Evolutionary conservation across 495 filamentous ascomycete species (phyloP), one percentile per base, ranked within the genome.

Genomic region (Hyaloscypha hepaticicola): DNA sequence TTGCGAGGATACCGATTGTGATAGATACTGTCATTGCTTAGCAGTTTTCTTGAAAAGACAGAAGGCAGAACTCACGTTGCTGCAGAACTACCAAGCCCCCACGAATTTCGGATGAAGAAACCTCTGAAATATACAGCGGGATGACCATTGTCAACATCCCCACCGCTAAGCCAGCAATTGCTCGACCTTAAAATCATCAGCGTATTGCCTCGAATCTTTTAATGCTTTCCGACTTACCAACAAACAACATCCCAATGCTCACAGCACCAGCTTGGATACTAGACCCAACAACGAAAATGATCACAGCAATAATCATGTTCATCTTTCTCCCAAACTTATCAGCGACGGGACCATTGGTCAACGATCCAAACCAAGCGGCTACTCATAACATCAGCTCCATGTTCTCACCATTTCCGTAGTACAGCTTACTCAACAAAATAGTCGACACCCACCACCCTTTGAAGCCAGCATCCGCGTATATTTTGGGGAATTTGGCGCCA

Each of bases 261-360:
- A 72, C 69, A 3, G 79, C 77, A 56, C 73, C 77, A 29, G 79
- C 61, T 66, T 81, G 78, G 16, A 83, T 61, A 58, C 69, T 69
- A 24, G 78, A 77, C 5, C 74, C 74, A 56, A 73, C 21, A 9
- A 69, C 58, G 56, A 74, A 75, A 25, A 74, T 61, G 5, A 69
- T 45, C 6, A 68, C 66, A 5, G 70, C 72, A 21, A 73, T 45
- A 27, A 75, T 67, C 56, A 75, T 67, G 21, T 56, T 58, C 28
- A 65, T 58, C 34, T 71, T 71, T 49, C 74, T 59, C 8, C 61
- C 62, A 26, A 73, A 62, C 26, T 58, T 61, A 48, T 76, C 72
- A 11, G 74, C 72, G 26, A 76, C 45, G 7, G 67, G 69, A 3
- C 74, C 72, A 52, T 70, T 72, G 22, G 65, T 19, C n/a, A 74